These are phyloP conservation scores for Penicillium daleae DNA, from an alignment of 495 filamentous ascomycete species.

Conservation along the genomic window DNA sequence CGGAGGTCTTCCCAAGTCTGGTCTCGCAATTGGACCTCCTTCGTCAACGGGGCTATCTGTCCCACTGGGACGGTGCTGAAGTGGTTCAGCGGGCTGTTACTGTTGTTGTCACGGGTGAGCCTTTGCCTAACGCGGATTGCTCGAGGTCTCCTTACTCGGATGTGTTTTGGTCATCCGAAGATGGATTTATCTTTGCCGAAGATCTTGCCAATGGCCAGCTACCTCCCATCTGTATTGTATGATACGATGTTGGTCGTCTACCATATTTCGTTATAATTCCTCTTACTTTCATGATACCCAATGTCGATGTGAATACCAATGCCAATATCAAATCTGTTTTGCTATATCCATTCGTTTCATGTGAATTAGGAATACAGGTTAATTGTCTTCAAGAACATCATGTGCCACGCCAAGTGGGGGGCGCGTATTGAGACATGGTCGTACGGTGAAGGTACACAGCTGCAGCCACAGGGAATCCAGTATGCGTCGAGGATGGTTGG, in stretches of 20 bases:
- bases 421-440: constrained; percentile 2
- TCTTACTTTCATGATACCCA: constrained; percentile 19
- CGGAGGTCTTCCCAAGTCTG: constrained; percentile 22
- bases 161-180: constrained; percentile 68
- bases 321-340: neutral
- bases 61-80: constrained; percentile 54
- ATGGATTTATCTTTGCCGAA: constrained; percentile 15
- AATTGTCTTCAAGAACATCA: neutral
- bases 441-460: constrained; percentile 3
- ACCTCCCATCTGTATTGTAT: constrained; percentile 22
- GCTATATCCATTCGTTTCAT: too few relatives aligned
- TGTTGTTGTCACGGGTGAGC: constrained; percentile 69
- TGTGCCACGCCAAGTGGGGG: constrained; percentile 12
- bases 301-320: constrained; percentile 12
- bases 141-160: constrained; percentile 50
- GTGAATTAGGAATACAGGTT: too few relatives aligned
- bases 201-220: constrained; percentile 16
- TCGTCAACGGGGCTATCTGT: constrained; percentile 60
- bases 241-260: constrained; percentile 5
- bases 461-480: neutral
- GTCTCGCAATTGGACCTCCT: constrained; percentile 57
- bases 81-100: constrained; percentile 61
- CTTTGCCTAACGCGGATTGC: constrained; percentile 54
- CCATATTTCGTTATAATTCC: constrained; percentile 6
- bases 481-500: neutral